phyloP scores from a whole-genome alignment of 1,284 basidiomycete species.

The Malassezia vespertilionis region DNA sequence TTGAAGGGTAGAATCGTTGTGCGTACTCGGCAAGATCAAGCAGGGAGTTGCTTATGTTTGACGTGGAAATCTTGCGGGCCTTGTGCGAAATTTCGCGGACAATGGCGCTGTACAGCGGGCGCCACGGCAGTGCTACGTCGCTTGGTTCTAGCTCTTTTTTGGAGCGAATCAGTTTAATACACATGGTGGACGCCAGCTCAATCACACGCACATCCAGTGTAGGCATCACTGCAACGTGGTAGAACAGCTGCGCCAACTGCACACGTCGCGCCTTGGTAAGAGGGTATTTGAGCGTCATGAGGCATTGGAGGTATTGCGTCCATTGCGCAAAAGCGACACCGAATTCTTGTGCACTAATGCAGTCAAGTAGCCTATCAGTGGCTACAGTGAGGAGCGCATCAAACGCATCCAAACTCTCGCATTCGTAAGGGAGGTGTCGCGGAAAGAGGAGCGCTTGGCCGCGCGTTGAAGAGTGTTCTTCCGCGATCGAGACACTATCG shows the following conservation, averaged over 20 bases:
- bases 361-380: slow-evolving; percentile 62
- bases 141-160: slow-evolving; percentile 65
- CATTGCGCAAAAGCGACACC: slow-evolving; percentile 53
- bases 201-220: slow-evolving; percentile 63
- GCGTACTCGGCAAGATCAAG: slow-evolving; percentile 71
- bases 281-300: slow-evolving; percentile 47
- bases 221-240: slow-evolving; percentile 64
- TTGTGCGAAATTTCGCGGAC: slow-evolving; percentile 72
- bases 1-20: slow-evolving; percentile 79
- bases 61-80: slow-evolving; percentile 52
- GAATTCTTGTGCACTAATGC: slow-evolving; percentile 63
- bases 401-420: slow-evolving; percentile 70
- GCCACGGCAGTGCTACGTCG: slow-evolving; percentile 79
- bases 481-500: background rate
- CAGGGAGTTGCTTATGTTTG: slow-evolving; percentile 61
- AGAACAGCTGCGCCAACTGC: slow-evolving; percentile 68
- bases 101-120: slow-evolving; percentile 68
- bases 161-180: slow-evolving; percentile 62
- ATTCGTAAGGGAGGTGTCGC: slow-evolving; percentile 60
- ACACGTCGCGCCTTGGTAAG: slow-evolving; percentile 57
- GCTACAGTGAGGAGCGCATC: slow-evolving; percentile 69
- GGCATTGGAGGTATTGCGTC: slow-evolving; percentile 44
- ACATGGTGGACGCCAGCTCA: slow-evolving; percentile 63
- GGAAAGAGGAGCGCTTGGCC: slow-evolving; percentile 35
- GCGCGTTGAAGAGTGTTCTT: no score